A percentile compares a stretch with the other conserved stretches of the same genome.
Conservation (phyloP, 2,329 filamentous ascomycete species). For the Leptographium lundbergii region DNA sequence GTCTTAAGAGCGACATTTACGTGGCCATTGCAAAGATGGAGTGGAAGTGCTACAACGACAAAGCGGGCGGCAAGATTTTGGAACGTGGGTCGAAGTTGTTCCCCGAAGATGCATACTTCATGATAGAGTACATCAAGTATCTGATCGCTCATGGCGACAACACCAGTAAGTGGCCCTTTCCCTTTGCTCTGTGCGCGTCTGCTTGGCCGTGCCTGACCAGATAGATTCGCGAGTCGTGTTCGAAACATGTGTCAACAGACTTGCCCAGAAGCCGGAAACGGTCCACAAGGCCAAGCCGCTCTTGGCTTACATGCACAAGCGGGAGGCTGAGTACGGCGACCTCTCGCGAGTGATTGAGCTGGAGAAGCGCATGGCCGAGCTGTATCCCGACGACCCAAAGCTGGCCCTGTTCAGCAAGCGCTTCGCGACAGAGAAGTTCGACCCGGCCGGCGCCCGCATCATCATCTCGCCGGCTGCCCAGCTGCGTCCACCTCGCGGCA, state of each 20-base stretch:
- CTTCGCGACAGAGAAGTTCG: slow-evolving; percentile 61
- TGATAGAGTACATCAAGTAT: slow-evolving; percentile 92
- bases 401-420: slow-evolving; percentile 64
- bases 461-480: slow-evolving; percentile 74
- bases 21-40: slow-evolving; percentile 88
- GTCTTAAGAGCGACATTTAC: slow-evolving; percentile 88
- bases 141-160: slow-evolving; percentile 84
- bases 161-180: slow-evolving; percentile 54
- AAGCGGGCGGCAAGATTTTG: slow-evolving; percentile 86
- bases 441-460: slow-evolving; percentile 68
- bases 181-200: neutral
- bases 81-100: slow-evolving; percentile 89
- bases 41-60: slow-evolving; percentile 90
- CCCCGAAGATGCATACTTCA: slow-evolving; percentile 84
- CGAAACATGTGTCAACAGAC: slow-evolving; percentile 77
- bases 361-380: slow-evolving; percentile 81
- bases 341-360: slow-evolving; percentile 81
- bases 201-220: slow-evolving; percentile 6
- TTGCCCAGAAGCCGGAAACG: slow-evolving; percentile 65
- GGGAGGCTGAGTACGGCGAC: slow-evolving; percentile 90
- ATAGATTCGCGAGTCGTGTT: slow-evolving; percentile 89
- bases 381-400: slow-evolving; percentile 81
- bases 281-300: slow-evolving; percentile 68
- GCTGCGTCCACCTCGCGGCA: slow-evolving; percentile 46
- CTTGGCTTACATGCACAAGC: slow-evolving; percentile 86